These are phyloP conservation scores for Penicillium sp. DNA, from an alignment of 2,329 filamentous ascomycete species.

Conservation along the genomic window DNA sequence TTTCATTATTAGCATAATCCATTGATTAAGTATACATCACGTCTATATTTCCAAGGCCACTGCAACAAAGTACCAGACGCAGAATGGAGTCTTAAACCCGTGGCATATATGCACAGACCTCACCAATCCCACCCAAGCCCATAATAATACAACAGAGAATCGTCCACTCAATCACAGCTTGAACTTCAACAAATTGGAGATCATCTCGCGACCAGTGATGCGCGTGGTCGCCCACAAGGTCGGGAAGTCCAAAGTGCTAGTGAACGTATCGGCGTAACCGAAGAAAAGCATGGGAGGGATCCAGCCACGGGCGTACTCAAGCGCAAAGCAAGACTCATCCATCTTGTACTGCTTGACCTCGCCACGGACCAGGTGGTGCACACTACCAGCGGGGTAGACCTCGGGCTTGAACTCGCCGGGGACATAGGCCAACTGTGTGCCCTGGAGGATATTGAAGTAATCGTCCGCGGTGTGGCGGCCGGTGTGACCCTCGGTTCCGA, in stretches of 20 bases:
- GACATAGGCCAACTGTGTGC: conserved; percentile 39
- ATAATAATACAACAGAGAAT: background rate
- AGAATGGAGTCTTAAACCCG: background rate
- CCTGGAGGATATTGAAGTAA: conserved; percentile 81
- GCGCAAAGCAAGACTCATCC: conserved; percentile 38
- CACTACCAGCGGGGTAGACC: conserved; percentile 38
- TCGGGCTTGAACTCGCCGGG: conserved; percentile 40
- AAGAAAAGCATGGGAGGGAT: conserved; percentile 92
- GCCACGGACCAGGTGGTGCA: conserved; percentile 51
- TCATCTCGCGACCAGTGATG: conserved; percentile 73
- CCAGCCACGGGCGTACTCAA: conserved; percentile 60
- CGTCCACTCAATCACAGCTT: conserved; percentile 57
- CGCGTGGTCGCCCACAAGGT: conserved; percentile 75
- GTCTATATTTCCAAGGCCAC: background rate
- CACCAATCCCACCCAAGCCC: background rate
- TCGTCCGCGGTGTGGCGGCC: conserved; percentile 89
- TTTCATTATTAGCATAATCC: conserved; percentile 1
- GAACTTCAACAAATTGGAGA: conserved; percentile 63
- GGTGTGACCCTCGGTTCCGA: conserved; percentile 79
- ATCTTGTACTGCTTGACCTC: conserved; percentile 69
- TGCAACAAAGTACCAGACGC: background rate
- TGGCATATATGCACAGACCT: conserved; percentile 5
- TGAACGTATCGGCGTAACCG: conserved; percentile 76
- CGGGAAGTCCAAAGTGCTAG: conserved; percentile 77
- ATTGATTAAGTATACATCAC: background rate